phyloP scores from a whole-genome alignment of 495 filamentous ascomycete genomes.

The Elaphomyces granulatus region DNA sequence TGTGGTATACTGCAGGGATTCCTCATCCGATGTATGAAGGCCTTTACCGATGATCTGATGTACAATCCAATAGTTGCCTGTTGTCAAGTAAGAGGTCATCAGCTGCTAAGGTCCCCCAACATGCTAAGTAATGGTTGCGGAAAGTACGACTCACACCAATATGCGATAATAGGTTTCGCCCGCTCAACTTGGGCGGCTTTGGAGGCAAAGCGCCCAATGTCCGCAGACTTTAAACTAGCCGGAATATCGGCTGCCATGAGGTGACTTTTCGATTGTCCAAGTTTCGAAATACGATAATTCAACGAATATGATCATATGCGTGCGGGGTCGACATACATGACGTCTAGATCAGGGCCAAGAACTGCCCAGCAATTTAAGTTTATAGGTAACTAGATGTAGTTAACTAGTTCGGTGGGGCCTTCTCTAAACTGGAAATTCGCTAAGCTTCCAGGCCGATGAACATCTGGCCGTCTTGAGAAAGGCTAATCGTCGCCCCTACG shows the following conservation, averaged over 20 bases:
- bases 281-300: too few species aligned
- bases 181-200: conserved; percentile 75
- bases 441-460: too few species aligned
- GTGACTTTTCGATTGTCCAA: conserved; percentile 4
- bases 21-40: conserved; percentile 62
- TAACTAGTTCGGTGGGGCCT: too few species aligned
- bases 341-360: too few species aligned
- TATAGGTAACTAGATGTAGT: too few species aligned
- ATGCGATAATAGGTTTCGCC: conserved; percentile 72
- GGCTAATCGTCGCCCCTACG: too few species aligned
- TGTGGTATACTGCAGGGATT: conserved; percentile 63
- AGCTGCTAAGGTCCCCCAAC: background rate
- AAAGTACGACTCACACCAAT: conserved; percentile 63
- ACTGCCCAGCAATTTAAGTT: too few species aligned
- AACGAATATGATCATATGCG: too few species aligned
- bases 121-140: background rate
- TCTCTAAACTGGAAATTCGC: too few species aligned
- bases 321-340: too few species aligned
- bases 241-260: conserved; percentile 67
- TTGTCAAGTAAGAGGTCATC: conserved; percentile 5
- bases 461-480: too few species aligned
- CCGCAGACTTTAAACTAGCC: conserved; percentile 54
- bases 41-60: conserved; percentile 73
- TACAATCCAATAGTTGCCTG: conserved; percentile 86
- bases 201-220: conserved; percentile 63